A percentile compares a stretch with the other conserved stretches of the same genome.
phyloP scores from a whole-genome alignment of 1,284 basidiomycete species.

The Rhodotorula sp. region DNA sequence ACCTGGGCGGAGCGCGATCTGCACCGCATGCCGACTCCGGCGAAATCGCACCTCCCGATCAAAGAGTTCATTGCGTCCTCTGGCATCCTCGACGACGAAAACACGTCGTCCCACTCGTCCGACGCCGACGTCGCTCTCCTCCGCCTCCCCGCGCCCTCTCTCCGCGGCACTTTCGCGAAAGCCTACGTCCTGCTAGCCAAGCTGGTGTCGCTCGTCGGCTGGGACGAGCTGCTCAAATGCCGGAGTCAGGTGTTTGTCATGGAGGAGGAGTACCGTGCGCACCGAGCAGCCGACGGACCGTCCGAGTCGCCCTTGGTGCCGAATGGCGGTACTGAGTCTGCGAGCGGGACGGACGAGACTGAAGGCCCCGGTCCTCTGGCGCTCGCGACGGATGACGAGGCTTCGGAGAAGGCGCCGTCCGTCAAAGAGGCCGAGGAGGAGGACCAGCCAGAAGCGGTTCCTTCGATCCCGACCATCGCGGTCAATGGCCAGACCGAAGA shows the following conservation, averaged over 20 bases:
- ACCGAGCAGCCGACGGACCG: constrained; percentile 49
- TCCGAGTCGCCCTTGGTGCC: constrained; percentile 63
- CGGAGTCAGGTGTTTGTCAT: constrained; percentile 96
- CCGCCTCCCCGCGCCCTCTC: constrained; percentile 86
- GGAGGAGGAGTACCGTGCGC: constrained; percentile 92
- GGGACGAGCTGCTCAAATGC: constrained; percentile 95
- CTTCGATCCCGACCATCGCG: constrained; percentile 17
- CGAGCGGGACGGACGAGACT: constrained; percentile 38
- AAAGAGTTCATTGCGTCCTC: constrained; percentile 78
- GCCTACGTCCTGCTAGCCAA: constrained; percentile 88
- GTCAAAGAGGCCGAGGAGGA: constrained; percentile 57
- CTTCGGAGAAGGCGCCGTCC: constrained; percentile 65
- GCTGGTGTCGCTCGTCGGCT: constrained; percentile 89
- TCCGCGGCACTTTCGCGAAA: constrained; percentile 92
- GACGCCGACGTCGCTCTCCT: constrained; percentile 92
- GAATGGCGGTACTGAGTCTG: constrained; percentile 41
- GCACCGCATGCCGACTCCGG: constrained; percentile 79
- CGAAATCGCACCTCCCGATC: constrained; percentile 81
- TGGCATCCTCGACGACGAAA: constrained; percentile 54
- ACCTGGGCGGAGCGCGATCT: constrained; percentile 96
- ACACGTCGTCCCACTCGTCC: constrained; percentile 67
- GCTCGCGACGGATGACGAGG: constrained; percentile 47
- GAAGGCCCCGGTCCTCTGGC: constrained; percentile 58
- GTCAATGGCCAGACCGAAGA: constrained; percentile 30
- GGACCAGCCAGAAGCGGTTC: not conserved